phyloP scores from a whole-genome alignment of 1,284 basidiomycete genomes.

The Polyporus tsugae region DNA sequence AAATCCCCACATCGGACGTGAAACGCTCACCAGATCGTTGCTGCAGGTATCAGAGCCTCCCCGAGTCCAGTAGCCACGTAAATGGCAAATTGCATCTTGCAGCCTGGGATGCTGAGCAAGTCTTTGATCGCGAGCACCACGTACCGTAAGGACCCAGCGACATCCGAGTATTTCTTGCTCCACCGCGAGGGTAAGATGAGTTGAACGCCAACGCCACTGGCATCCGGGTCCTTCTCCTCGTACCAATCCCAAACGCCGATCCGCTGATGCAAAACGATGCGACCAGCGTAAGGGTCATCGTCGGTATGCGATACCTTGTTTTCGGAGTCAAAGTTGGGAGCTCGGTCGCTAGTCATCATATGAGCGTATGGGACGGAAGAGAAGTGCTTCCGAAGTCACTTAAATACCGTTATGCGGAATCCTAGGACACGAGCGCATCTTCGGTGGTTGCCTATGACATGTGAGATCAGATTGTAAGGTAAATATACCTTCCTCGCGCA shows the following conservation, averaged over 20 bases:
- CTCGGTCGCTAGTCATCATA: not conserved
- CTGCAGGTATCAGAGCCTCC: constrained; percentile 66
- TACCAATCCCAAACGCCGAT: constrained; percentile 81
- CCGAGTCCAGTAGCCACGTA: constrained; percentile 58
- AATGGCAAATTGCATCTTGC: constrained; percentile 53
- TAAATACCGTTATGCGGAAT: not conserved
- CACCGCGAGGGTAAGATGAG: constrained; percentile 51
- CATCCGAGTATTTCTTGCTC: not conserved
- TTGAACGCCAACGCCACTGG: too few species aligned
- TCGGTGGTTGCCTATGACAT: not conserved
- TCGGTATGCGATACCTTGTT: not conserved
- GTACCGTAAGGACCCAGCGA: constrained; percentile 48
- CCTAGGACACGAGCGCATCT: constrained; percentile 1
- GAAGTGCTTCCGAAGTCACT: not conserved
- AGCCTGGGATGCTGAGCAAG: constrained; percentile 59
- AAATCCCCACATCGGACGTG: not conserved
- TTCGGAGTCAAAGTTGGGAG: not conserved
- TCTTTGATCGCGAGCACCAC: constrained; percentile 73
- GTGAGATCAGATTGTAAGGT: too few species aligned
- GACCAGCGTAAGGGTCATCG: constrained; percentile 6
- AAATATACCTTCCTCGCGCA: too few species aligned
- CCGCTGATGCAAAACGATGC: constrained; percentile 60
- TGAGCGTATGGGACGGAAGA: not conserved
- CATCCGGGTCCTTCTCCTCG: constrained; percentile 56
- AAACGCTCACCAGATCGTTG: constrained; percentile 59